Evolutionary conservation across 768 basidiomycete species (phyloP), one percentile per base, ranked within the genome.

Genomic region (Termitomyces sp.): DNA sequence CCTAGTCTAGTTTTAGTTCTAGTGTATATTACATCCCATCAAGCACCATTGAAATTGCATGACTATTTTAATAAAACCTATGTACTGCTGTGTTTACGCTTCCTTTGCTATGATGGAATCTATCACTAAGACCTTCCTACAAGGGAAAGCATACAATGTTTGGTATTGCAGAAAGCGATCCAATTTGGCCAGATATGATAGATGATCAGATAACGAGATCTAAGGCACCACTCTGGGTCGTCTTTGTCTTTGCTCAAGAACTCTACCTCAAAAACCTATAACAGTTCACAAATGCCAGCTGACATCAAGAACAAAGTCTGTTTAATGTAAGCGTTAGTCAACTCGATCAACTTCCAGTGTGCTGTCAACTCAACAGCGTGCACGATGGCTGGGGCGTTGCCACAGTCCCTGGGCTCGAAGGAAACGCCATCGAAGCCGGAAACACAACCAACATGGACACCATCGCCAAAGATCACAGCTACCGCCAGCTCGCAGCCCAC

Each of bases 331-430:
- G 86, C 71, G 35, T 64, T 44, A n/a, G n/a, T n/a, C n/a, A 35
- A 48, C 24, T 6, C 20, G 38, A 13, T 42, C 38, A 12, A 1
- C 32, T 28, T n/a, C 51, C 32, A 52, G 24, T 13, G 24, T 13
- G 6, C 16, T 40, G n/a, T 32, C 42, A 22, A 4, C 22, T 47
- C 4, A 0, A 49, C 61, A 92, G 88, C 67, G 93, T 98, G 35
- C 94, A 98, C 78, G 94, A 98, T 77, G 95, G 95, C 24, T 98
- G 94, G 94, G 94, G 94, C 56, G 79, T 95, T 64, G 81, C 89
- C 16, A 75, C 76, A 12, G 70, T 83, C 61, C 72, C 80, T 36
- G 88, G 88, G 35, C 82, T 81, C 58, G 87, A 93, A 66, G 94
- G 95, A 46, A 87, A 96, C 67, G 94, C 94, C 52, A 92, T 98